Percentiles rank a stretch among this genome's conserved stretches.
Evolutionary conservation across 2,329 filamentous ascomycete species (phyloP).

Genomic region (Capronia americana): DNA sequence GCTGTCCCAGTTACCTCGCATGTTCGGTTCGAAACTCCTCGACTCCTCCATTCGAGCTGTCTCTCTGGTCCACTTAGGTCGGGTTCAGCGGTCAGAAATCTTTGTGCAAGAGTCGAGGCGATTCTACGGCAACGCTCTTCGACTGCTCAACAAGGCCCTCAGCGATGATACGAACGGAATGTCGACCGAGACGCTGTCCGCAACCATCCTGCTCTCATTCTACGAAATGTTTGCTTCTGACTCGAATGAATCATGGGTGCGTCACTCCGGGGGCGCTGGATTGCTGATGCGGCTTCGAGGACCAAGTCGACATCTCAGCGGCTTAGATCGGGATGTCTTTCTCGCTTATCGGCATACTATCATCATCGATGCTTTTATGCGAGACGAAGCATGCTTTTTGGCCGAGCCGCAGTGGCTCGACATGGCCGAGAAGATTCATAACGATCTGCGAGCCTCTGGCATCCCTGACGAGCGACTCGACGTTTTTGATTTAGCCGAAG

Average conservation of each 20-base stretch:
- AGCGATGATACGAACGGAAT: conserved; percentile 41
- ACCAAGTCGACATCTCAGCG: conserved; percentile 43
- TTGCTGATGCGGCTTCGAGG: conserved; percentile 47
- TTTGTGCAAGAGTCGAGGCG: conserved; percentile 42
- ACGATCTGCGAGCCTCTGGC: conserved; percentile 35
- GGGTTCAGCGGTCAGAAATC: conserved; percentile 37
- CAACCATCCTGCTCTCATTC: conserved; percentile 46
- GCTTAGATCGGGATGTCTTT: conserved; percentile 46
- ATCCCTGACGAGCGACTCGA: conserved; percentile 28
- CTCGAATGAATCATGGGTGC: conserved; percentile 47
- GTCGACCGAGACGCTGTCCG: conserved; percentile 45
- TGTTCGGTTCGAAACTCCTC: conserved; percentile 37
- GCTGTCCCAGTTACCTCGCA: conserved; percentile 35
- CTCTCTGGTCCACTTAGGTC: conserved; percentile 43
- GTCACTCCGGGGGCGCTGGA: conserved; percentile 47
- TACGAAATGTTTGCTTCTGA: conserved; percentile 49
- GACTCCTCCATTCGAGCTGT: conserved; percentile 42
- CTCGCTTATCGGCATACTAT: conserved; percentile 47
- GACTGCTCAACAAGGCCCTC: conserved; percentile 43
- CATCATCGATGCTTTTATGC: conserved; percentile 45
- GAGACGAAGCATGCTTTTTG: conserved; percentile 46
- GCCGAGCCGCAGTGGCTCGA: conserved; percentile 46
- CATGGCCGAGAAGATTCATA: conserved; percentile 43
- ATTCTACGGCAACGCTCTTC: conserved; percentile 45
- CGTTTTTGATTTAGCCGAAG: conserved; percentile 37